Base-by-base conservation (phyloP, 2,329 filamentous ascomycete species). In the Colletotrichum sp. region DNA sequence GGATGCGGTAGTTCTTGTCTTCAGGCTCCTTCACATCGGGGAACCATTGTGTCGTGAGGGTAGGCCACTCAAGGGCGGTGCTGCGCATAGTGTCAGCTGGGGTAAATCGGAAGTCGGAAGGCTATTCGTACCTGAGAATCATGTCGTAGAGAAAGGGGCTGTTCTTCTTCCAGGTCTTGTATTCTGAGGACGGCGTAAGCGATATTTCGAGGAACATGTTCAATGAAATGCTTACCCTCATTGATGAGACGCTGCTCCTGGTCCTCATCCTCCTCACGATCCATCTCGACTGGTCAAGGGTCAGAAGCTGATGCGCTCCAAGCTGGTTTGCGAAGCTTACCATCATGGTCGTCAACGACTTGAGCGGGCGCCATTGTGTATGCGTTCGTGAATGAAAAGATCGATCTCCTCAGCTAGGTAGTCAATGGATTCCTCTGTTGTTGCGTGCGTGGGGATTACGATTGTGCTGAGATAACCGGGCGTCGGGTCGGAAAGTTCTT, bases 141-240 rank as follows among this genome's bases (percentile, higher is more conserved):
- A 98, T 95, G 85, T 99, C 97, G 85, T 99, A 99, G 81, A 99
- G 94, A 83, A 99, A 99, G 5, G 97, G 96, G 79, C 95, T 95
- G 87, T 99, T 99, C 90, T 99, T 99, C 90, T 99, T 99, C 97
- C 97, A 99, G 79, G 96, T 98, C 86, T 99, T 99, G 91, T 99
- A 99, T 85, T 99, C 97, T 96, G 81, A 55, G 39, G 71, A 10
- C 36, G 13, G 4, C n/a, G 21, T 69, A 13, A 69, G 73, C 5
- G 55, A 24, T 13, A 36, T 13, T 2, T 13, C 44, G 10, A 12
- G 9, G 6, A 62, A 16, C 13, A 26, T 24, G 26, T 57, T 13
- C 10, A 26, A 15, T 8, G 12, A 9, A 18, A 15, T 21, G 21
- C 79, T 67, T 88, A 94, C 94, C 95, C 89, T 99, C 97, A 81